Base-by-base conservation (phyloP, 1,284 basidiomycete species). In the Ceratobasidium sp. region DNA sequence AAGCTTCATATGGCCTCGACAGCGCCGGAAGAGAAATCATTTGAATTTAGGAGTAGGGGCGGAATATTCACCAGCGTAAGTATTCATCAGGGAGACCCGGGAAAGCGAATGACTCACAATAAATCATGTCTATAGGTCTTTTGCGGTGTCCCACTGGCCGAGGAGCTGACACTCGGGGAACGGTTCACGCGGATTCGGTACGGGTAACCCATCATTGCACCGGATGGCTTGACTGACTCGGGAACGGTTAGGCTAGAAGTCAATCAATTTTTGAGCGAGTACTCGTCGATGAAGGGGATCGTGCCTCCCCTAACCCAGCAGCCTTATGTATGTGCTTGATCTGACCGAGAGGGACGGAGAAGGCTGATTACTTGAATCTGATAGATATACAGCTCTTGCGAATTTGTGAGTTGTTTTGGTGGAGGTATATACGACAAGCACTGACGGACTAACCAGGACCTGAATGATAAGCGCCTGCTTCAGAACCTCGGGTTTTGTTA, bases 321-420 rank as follows among this genome's bases (percentile, higher is more conserved):
- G 11, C 36, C 33, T 14, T 7, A 40, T 9, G 56, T 58, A n/a
- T 12, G 30, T 21, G 30, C 18, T 58, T 12, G 30, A 16, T 30
- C 18, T 58, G 56, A 40, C n/a, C 3, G 9, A 9, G 9, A 58
- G 11, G n/a, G 14, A 21, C 9, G 18, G 11, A 2, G 28, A 46
- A 18, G 8, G 18, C 44, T 46, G 44, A 46, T n/a, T 46, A 9
- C 5, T 12, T 46, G n/a, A 46, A 46, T 8, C 18, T 16, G 18
- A 9, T 23, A 58, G 56, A 40, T 58, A 36, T 58, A 58, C 36
- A 58, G 56, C 56, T 58, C 56, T 21, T 6, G 21, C 18, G 36
- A 54, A 33, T 54, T 54, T n/a, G 53, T 51, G 25, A 51, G 49
- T 51, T n/a, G 11, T 21, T n/a, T 51, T 28, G 3, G 23, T 7